Conservation (phyloP, 306 rosid genomes). For the Echinosophora koreensis region DNA sequence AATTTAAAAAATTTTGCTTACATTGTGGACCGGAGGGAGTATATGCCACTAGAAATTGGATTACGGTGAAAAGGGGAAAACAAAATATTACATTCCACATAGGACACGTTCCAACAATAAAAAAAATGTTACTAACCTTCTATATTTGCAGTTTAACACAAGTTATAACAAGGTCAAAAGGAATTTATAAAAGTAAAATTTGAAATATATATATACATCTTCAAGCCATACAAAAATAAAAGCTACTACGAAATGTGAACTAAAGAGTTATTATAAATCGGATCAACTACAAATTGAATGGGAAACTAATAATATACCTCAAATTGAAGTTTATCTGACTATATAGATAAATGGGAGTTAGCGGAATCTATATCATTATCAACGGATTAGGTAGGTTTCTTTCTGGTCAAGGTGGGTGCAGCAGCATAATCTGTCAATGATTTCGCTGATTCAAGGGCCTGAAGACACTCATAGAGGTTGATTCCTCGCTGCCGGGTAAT, state of each 20-base stretch:
- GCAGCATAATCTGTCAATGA: background rate
- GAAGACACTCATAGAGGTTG: slow-evolving; percentile 4
- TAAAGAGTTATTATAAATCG: background rate
- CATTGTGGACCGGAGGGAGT: too few relatives aligned
- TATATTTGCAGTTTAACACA: background rate
- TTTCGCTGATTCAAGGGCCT: slow-evolving; percentile 14
- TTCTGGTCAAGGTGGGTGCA: background rate
- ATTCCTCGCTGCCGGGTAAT: slow-evolving; percentile 29
- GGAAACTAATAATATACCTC: background rate
- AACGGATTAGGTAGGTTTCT: background rate
- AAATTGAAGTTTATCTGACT: background rate
- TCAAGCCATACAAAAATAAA: background rate
- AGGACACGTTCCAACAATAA: background rate
- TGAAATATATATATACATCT: background rate
- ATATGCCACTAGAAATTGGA: background rate
- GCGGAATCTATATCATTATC: slow-evolving; percentile 13
- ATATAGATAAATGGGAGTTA: background rate
- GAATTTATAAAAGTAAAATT: background rate
- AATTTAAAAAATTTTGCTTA: too few relatives aligned
- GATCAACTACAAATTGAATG: slow-evolving; percentile 16
- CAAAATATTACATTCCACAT: background rate
- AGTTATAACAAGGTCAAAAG: background rate
- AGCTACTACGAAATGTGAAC: background rate
- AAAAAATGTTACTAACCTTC: background rate
- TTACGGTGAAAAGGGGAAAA: too few relatives aligned